Base-by-base conservation (phyloP, 768 basidiomycete species). In the Exsudoporus frostii region DNA sequence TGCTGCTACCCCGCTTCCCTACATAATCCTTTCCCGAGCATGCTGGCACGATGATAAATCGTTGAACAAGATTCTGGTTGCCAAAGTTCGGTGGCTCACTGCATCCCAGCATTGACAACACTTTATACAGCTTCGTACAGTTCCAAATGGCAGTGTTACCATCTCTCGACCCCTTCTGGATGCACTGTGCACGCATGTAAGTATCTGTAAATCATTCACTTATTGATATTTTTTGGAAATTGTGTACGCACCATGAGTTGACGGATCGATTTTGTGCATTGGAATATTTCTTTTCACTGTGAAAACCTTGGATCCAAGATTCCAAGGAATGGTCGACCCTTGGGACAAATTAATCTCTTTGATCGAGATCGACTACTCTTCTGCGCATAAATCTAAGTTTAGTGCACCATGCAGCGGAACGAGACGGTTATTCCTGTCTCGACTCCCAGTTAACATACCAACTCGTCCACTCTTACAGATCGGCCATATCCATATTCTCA, bases 21-120 rank as follows among this genome's bases (percentile, higher is more conserved):
- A 73, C 13, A 69, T 5, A 74, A 84, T 55, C 79, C 88, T 8
- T 92, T 92, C 73, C 90, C 90, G n/a, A n/a, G n/a, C n/a, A n/a
- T n/a, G n/a, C n/a, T n/a, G n/a, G n/a, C n/a, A n/a, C n/a, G n/a
- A n/a, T n/a, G n/a, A n/a, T n/a, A n/a, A n/a, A n/a, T n/a, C n/a
- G n/a, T n/a, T n/a, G n/a, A n/a, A n/a, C n/a, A n/a, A n/a, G n/a
- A n/a, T n/a, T n/a, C n/a, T n/a, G n/a, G n/a, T n/a, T n/a, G 25
- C 6, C 25, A 25, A 25, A 25, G 25, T 25, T 6, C 6, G 71
- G 34, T 86, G 82, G 82, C 49, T 71, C 2, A 19, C 24, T 32
- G 32, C 40, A 25, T 29, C 32, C 4, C 48, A 45, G 10, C 8
- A 14, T 22, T 24, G 33, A 29, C 32, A 25, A 22, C 5, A 15